phyloP scores from a whole-genome alignment of 345 rosid species.

The Rhodomyrtus tomentosa region DNA sequence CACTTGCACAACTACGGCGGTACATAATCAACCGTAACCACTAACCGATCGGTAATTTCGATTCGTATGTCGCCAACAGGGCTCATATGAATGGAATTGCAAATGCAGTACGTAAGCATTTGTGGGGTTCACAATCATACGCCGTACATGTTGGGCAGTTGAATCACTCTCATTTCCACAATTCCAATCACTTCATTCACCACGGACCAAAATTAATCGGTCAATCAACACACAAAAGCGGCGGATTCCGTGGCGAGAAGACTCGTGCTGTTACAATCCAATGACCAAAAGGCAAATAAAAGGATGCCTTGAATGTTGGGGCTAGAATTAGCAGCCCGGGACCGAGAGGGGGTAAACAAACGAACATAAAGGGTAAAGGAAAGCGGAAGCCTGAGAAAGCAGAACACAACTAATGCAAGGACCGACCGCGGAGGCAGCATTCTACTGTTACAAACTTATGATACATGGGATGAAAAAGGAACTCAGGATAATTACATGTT shows the following conservation, averaged over 20 bases:
- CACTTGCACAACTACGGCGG: neutral
- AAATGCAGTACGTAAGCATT: neutral
- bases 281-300: conserved; percentile 21
- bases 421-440: neutral
- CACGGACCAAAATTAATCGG: neutral
- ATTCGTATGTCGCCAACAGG: neutral
- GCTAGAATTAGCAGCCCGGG: neutral
- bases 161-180: neutral
- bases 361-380: neutral
- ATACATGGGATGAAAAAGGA: conserved; percentile 3
- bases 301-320: conserved; percentile 16
- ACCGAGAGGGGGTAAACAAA: neutral
- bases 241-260: neutral
- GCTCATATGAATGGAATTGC: neutral
- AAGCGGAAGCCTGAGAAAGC: conserved; percentile 6
- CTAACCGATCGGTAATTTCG: neutral
- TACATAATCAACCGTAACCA: neutral
- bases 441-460: conserved; percentile 28
- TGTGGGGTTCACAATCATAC: neutral
- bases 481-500: conserved; percentile 29
- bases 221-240: neutral
- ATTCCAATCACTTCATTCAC: neutral
- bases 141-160: neutral
- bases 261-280: conserved; percentile 6
- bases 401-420: neutral